Conservation (phyloP, 164 flowering plant genomes). For the Aristolochia contorta region DNA sequence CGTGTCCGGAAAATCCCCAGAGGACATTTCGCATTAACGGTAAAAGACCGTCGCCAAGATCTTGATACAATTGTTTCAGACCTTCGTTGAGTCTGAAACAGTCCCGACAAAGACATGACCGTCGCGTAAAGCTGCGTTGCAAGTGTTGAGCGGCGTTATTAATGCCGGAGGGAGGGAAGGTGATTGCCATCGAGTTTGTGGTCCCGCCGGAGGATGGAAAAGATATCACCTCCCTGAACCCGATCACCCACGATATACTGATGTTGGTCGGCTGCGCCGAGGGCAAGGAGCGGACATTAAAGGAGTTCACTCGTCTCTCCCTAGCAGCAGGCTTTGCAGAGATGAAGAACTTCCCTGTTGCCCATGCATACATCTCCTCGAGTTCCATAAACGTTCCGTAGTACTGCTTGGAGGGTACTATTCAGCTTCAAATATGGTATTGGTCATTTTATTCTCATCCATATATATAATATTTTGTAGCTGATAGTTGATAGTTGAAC, state of each 20-base stretch:
- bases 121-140: constrained; percentile 19
- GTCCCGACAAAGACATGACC: no score
- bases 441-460: no score
- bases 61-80: no score
- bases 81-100: no score
- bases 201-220: constrained; percentile 17
- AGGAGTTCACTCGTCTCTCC: constrained; percentile 16
- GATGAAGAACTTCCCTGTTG: background rate
- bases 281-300: constrained; percentile 22
- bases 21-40: no score
- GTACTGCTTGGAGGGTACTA: no score
- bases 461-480: no score
- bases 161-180: constrained; percentile 22
- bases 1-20: no score
- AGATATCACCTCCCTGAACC: background rate
- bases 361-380: constrained; percentile 14
- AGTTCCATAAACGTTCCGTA: constrained; percentile 16
- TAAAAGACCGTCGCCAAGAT: no score
- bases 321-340: constrained; percentile 19
- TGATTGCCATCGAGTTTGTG: constrained; percentile 22
- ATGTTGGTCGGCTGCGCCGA: constrained; percentile 11
- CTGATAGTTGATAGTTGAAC: no score
- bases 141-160: constrained; percentile 20
- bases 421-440: no score
- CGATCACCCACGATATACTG: constrained; percentile 11